Evolutionary conservation across 2,329 filamentous ascomycete genomes (phyloP).

Genomic region (Pseudocercospora eumusae): DNA sequence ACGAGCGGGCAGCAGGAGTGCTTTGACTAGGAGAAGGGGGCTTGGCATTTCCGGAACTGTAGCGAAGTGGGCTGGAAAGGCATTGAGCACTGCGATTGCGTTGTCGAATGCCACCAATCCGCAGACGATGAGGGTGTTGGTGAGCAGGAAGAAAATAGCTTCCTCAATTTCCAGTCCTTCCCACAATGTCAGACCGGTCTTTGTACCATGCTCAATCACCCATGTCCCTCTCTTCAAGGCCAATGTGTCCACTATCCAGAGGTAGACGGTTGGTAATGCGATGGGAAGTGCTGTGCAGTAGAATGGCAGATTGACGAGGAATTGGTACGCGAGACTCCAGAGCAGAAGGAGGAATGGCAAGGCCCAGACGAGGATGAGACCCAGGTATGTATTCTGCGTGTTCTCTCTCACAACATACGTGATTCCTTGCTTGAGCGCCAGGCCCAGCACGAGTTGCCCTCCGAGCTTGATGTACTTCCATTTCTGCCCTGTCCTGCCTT

Average conservation of each 20-base stretch:
- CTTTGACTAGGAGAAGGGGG: constrained; percentile 54
- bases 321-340: constrained; percentile 64
- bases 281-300: constrained; percentile 63
- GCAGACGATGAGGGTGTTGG: constrained; percentile 69
- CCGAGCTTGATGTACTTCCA: constrained; percentile 47
- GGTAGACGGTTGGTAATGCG: constrained; percentile 64
- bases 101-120: constrained; percentile 70
- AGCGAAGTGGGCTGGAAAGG: constrained; percentile 62
- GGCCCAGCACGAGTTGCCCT: constrained; percentile 55
- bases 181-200: constrained; percentile 65
- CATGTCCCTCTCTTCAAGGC: constrained; percentile 69
- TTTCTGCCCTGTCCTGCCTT: constrained; percentile 32
- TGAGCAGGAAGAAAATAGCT: constrained; percentile 70
- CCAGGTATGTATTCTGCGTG: constrained; percentile 63
- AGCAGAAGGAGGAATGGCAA: constrained; percentile 65
- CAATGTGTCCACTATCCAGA: constrained; percentile 72
- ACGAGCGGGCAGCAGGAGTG: constrained; percentile 52
- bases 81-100: constrained; percentile 64
- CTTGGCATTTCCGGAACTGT: constrained; percentile 53
- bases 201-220: constrained; percentile 68
- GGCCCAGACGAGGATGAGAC: constrained; percentile 70
- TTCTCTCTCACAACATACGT: constrained; percentile 51
- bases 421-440: constrained; percentile 49
- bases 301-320: constrained; percentile 62
- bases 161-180: constrained; percentile 70